These are phyloP conservation scores for Xylaria cubensis DNA, from an alignment of 495 filamentous ascomycete genomes.

Conservation along the genomic window DNA sequence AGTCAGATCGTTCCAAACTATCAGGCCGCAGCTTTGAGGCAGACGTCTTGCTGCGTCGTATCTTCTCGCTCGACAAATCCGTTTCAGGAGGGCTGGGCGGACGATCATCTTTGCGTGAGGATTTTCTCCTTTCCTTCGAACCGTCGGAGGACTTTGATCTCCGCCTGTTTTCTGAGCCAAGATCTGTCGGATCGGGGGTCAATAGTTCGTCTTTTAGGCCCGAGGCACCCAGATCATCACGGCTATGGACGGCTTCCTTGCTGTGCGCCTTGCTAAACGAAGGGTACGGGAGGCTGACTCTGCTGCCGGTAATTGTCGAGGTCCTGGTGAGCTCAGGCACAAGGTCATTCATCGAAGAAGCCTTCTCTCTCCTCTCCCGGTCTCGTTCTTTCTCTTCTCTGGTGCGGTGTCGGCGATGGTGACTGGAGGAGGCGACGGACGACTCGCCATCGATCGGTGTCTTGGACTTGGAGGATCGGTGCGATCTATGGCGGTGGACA, in stretches of 20 bases:
- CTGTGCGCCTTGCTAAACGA: slow-evolving; percentile 88
- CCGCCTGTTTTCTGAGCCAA: slow-evolving; percentile 60
- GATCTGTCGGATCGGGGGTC: slow-evolving; percentile 81
- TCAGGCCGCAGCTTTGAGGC: slow-evolving; percentile 33
- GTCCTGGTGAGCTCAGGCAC: slow-evolving; percentile 57
- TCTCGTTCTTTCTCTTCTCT: slow-evolving; percentile 52
- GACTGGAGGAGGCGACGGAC: slow-evolving; percentile 36
- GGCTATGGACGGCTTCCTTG: slow-evolving; percentile 75
- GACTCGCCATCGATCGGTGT: slow-evolving; percentile 43
- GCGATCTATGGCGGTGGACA: slow-evolving; percentile 36
- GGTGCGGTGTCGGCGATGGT: slow-evolving; percentile 47
- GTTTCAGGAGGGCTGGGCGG: slow-evolving; percentile 64
- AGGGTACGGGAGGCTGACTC: slow-evolving; percentile 78
- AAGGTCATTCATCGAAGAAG: slow-evolving; percentile 52
- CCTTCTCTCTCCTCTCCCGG: slow-evolving; percentile 34
- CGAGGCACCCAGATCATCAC: slow-evolving; percentile 57
- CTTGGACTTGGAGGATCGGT: slow-evolving; percentile 48
- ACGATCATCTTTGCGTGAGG: slow-evolving; percentile 48
- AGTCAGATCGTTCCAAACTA: slow-evolving; percentile 43
- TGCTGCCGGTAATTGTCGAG: slow-evolving; percentile 41
- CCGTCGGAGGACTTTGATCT: slow-evolving; percentile 48
- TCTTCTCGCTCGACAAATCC: slow-evolving; percentile 56
- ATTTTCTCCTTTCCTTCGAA: slow-evolving; percentile 40
- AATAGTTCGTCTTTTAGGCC: slow-evolving; percentile 60
- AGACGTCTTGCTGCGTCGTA: slow-evolving; percentile 45